Percentiles rank a stretch among this genome's conserved stretches.
Conservation (phyloP, 768 basidiomycete species). For the Lactarius sanguifluus region DNA sequence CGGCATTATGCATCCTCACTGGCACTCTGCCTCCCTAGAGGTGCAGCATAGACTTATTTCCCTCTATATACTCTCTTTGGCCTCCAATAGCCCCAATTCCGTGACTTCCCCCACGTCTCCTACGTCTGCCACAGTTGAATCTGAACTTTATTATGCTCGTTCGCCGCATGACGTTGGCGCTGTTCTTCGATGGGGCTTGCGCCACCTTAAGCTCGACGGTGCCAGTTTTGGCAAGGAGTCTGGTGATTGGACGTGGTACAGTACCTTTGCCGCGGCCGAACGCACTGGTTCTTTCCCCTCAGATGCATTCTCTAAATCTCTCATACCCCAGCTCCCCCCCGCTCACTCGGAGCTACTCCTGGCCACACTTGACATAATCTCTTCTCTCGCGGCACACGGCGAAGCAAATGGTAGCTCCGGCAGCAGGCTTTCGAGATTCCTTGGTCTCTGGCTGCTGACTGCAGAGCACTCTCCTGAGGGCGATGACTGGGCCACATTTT, state of each 20-base stretch:
- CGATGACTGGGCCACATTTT: constrained; percentile 66
- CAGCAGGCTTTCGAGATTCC: constrained; percentile 70
- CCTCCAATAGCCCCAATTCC: constrained; percentile 45
- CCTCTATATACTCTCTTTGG: constrained; percentile 66
- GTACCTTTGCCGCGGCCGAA: constrained; percentile 59
- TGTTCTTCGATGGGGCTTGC: constrained; percentile 77
- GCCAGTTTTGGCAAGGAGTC: constrained; percentile 56
- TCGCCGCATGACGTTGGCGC: constrained; percentile 78
- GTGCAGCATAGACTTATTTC: constrained; percentile 70
- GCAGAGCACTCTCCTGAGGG: constrained; percentile 46
- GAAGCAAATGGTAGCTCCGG: constrained; percentile 74
- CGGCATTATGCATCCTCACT: constrained; percentile 84
- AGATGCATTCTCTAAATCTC: constrained; percentile 58
- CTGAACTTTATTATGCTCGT: constrained; percentile 61
- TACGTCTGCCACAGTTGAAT: constrained; percentile 54
- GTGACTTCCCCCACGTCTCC: constrained; percentile 53
- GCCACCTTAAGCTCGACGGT: constrained; percentile 66
- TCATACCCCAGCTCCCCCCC: constrained; percentile 59
- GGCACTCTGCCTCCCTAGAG: constrained; percentile 71
- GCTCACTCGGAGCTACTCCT: constrained; percentile 59
- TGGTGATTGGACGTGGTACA: constrained; percentile 60
- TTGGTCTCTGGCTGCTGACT: constrained; percentile 72
- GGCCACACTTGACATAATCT: constrained; percentile 59
- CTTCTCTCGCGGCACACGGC: constrained; percentile 67
- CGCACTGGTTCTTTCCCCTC: constrained; percentile 57